A percentile compares a stretch with the other conserved stretches of the same genome.
These are phyloP conservation scores for Phoma herbarum DNA, from an alignment of 2,329 filamentous ascomycete genomes.

Conservation along the genomic window DNA sequence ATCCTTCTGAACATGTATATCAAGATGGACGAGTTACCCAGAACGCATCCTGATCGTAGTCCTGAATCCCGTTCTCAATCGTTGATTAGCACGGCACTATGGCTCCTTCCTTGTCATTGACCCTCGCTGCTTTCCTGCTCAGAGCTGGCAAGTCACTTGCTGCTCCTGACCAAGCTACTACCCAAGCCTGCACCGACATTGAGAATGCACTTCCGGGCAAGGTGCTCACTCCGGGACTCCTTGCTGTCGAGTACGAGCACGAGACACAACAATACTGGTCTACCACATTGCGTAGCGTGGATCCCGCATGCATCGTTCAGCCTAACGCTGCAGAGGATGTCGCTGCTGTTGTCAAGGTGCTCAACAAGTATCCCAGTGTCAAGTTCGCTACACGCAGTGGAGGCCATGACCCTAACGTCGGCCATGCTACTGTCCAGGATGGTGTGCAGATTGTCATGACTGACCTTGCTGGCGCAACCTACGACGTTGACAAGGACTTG, in stretches of 20 bases:
- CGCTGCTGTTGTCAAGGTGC: slow-evolving; percentile 33
- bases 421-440: slow-evolving; percentile 47
- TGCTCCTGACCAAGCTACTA: slow-evolving; percentile 29
- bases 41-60: neutral
- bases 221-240: slow-evolving; percentile 27
- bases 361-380: slow-evolving; percentile 33
- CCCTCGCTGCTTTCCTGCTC: slow-evolving; percentile 18
- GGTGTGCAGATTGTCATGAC: slow-evolving; percentile 52
- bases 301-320: slow-evolving; percentile 39
- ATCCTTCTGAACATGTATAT: neutral
- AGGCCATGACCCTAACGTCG: slow-evolving; percentile 52
- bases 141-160: slow-evolving; percentile 12
- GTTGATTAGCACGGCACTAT: neutral
- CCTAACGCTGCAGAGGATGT: slow-evolving; percentile 37
- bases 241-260: slow-evolving; percentile 28
- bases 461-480: slow-evolving; percentile 48
- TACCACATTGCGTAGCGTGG: slow-evolving; percentile 26
- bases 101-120: neutral
- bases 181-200: slow-evolving; percentile 32
- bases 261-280: slow-evolving; percentile 38
- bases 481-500: slow-evolving; percentile 45
- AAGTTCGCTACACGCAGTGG: slow-evolving; percentile 40
- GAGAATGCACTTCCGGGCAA: slow-evolving; percentile 30
- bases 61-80: neutral
- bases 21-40: neutral